Conservation (phyloP, 176 grass and related monocot genomes). For the Puya raimondii region DNA sequence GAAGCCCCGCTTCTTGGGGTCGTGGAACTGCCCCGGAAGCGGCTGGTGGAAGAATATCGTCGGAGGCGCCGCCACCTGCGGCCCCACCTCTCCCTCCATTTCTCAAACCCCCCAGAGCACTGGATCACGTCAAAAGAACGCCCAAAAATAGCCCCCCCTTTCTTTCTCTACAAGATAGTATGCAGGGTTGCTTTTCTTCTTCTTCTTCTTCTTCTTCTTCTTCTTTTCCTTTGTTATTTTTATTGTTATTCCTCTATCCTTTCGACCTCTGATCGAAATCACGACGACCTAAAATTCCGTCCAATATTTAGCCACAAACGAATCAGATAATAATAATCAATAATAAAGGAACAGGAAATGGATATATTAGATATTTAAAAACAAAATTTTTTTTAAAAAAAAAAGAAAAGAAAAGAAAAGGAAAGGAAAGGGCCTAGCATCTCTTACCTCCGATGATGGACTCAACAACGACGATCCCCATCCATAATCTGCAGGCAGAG, state of each 20-base stretch:
- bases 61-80: conserved; percentile 60
- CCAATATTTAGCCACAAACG: too few species aligned
- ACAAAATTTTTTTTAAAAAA: not conserved
- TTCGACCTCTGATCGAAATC: conserved; percentile 1
- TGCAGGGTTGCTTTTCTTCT: not conserved
- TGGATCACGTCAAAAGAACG: conserved; percentile 2
- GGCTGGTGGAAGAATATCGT: conserved; percentile 55
- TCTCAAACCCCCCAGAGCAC: not conserved
- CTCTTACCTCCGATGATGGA: not conserved
- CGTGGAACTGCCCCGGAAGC: conserved; percentile 38
- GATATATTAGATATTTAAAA: not conserved
- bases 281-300: too few species aligned
- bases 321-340: not conserved
- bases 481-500: not conserved
- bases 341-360: not conserved
- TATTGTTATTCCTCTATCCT: too few species aligned
- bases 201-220: conserved; percentile 24
- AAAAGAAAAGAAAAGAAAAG: not conserved
- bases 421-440: not conserved
- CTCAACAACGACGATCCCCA: not conserved
- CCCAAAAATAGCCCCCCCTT: not conserved
- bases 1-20: conserved; percentile 30
- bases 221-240: not conserved
- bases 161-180: too few species aligned
- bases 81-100: conserved; percentile 72